These are phyloP conservation scores for Lyophyllum shimeji DNA, from an alignment of 768 basidiomycete genomes.

Conservation along the genomic window DNA sequence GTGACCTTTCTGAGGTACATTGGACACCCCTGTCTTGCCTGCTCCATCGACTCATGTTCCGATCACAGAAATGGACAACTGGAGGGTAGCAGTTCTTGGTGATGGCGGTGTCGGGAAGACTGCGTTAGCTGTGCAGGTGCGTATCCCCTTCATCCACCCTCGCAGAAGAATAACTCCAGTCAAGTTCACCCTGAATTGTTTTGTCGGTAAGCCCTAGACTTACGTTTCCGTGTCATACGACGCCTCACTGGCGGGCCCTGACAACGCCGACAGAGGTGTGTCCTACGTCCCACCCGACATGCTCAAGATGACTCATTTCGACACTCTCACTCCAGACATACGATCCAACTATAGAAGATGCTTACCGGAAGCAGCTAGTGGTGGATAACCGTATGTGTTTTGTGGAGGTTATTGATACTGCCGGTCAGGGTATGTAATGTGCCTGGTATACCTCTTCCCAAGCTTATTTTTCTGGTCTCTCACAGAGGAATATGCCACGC, in stretches of 20 bases:
- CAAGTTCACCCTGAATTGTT: slow-evolving; percentile 94
- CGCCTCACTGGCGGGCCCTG: slow-evolving; percentile 8
- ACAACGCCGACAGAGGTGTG: slow-evolving; percentile 51
- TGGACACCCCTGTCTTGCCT: slow-evolving; percentile 10
- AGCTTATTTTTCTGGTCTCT: slow-evolving; percentile 13
- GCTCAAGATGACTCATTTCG: slow-evolving; percentile 14
- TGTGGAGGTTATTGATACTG: slow-evolving; percentile 96
- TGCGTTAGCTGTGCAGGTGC: slow-evolving; percentile 90
- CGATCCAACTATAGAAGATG: slow-evolving; percentile 98
- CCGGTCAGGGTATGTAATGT: slow-evolving; percentile 82
- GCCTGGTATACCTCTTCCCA: slow-evolving; percentile 12
- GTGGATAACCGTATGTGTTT: slow-evolving; percentile 96
- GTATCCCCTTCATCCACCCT: slow-evolving; percentile 23
- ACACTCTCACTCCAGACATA: slow-evolving; percentile 63
- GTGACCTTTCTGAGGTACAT: slow-evolving; percentile 31
- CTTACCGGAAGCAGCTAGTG: slow-evolving; percentile 92
- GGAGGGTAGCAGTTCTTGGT: slow-evolving; percentile 94
- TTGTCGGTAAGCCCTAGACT: slow-evolving; percentile 71
- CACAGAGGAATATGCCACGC: slow-evolving; percentile 93
- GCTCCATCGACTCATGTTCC: slow-evolving; percentile 18
- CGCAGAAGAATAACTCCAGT: slow-evolving; percentile 11
- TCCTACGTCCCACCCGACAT: slow-evolving; percentile 3
- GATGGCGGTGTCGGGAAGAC: slow-evolving; percentile 99
- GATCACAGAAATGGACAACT: slow-evolving; percentile 77
- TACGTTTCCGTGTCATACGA: slow-evolving; percentile 12